phyloP scores from a whole-genome alignment of 2,329 filamentous ascomycete genomes.

The Diaporthe ampelina region DNA sequence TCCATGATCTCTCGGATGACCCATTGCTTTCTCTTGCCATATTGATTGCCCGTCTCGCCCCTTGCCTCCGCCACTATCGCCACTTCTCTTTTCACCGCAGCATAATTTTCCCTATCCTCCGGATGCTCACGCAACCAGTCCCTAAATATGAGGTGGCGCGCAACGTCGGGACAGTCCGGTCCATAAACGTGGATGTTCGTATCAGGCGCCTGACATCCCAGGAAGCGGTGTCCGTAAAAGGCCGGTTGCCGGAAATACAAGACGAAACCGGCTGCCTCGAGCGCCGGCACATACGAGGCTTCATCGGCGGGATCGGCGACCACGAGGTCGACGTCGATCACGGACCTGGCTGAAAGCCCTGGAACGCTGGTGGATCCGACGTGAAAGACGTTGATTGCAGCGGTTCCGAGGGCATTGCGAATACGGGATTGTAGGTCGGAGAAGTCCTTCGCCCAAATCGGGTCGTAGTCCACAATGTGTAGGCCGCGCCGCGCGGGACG shows the following conservation, averaged over 20 bases:
- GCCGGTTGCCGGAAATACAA: conserved; percentile 60
- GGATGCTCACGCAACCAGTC: conserved; percentile 58
- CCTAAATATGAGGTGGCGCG: conserved; percentile 59
- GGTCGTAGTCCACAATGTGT: conserved; percentile 2
- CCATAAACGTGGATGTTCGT: conserved; percentile 65
- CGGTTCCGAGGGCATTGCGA: conserved; percentile 51
- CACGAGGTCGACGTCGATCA: conserved; percentile 67
- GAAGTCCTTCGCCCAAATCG: conserved; percentile 10
- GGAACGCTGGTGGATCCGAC: conserved; percentile 66
- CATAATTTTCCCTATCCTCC: conserved; percentile 58
- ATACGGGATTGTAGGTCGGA: conserved; percentile 49
- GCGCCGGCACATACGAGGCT: conserved; percentile 55
- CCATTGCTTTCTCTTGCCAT: conserved; percentile 19
- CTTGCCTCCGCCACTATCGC: not conserved
- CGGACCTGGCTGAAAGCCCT: conserved; percentile 62
- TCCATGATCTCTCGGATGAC: conserved; percentile 9
- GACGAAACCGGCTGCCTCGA: conserved; percentile 60
- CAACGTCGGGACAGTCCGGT: conserved; percentile 56
- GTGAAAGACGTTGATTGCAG: conserved; percentile 57
- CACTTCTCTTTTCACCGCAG: conserved; percentile 52
- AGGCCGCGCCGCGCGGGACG: conserved; percentile 17
- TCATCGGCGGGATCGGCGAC: conserved; percentile 58
- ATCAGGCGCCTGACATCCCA: conserved; percentile 53
- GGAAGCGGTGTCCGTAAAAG: conserved; percentile 65
- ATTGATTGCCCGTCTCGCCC: conserved; percentile 14